Conservation (phyloP, 768 basidiomycete species). For the Tulasnella sp. region DNA sequence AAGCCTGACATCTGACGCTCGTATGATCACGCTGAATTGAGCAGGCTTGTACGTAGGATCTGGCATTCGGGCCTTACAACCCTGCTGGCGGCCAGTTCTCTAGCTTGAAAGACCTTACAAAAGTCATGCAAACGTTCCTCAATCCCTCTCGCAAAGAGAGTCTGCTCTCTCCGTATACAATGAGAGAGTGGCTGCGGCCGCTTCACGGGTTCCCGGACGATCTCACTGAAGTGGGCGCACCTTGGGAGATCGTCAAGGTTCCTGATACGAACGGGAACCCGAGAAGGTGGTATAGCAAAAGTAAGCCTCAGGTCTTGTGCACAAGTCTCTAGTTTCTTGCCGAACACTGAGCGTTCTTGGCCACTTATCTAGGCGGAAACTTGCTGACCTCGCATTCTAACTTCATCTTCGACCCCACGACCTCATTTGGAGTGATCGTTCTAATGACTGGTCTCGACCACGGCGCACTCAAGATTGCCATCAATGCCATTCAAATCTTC, state of each 20-base stretch:
- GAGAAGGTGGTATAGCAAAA: conserved; percentile 35
- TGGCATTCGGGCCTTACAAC: conserved; percentile 40
- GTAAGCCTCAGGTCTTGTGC: conserved; percentile 27
- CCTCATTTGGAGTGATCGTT: conserved; percentile 35
- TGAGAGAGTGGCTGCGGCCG: conserved; percentile 36
- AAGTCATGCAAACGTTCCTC: conserved; percentile 45
- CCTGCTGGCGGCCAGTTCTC: conserved; percentile 51
- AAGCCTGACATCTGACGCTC: not conserved
- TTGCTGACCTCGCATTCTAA: conserved; percentile 33
- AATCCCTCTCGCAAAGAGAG: conserved; percentile 37
- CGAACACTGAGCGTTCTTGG: not conserved
- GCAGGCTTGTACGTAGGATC: conserved; percentile 35
- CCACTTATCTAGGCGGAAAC: conserved; percentile 30
- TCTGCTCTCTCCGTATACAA: conserved; percentile 31
- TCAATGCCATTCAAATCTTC: conserved; percentile 29
- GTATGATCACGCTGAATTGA: not conserved
- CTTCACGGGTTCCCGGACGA: conserved; percentile 35
- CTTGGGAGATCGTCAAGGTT: conserved; percentile 31
- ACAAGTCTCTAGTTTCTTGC: not conserved
- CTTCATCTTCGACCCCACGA: conserved; percentile 34
- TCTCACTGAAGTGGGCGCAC: conserved; percentile 26
- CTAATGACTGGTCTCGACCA: conserved; percentile 31
- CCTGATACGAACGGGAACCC: conserved; percentile 26
- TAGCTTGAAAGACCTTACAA: conserved; percentile 47
- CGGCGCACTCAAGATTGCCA: conserved; percentile 31